A percentile compares a stretch with the other conserved stretches of the same genome.
Conservation (phyloP, 2,329 filamentous ascomycete species). For the Colletotrichum filicis region DNA sequence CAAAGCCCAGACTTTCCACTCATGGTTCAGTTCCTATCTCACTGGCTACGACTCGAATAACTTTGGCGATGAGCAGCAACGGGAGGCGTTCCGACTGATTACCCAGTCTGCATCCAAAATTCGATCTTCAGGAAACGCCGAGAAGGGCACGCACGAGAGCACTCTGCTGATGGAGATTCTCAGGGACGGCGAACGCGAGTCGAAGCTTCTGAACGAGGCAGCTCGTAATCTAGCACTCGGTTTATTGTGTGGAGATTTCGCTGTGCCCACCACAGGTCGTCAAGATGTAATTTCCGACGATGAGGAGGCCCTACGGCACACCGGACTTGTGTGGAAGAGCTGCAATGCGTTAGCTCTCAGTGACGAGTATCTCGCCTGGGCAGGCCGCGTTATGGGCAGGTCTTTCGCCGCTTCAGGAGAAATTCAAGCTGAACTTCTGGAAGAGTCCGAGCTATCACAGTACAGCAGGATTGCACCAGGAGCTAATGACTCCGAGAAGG, state of each 20-base stretch:
- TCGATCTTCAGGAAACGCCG: slow-evolving; percentile 74
- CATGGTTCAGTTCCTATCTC: slow-evolving; percentile 81
- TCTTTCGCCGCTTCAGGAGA: slow-evolving; percentile 83
- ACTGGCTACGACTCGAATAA: slow-evolving; percentile 66
- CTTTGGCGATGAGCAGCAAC: slow-evolving; percentile 60
- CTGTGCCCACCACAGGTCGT: slow-evolving; percentile 64
- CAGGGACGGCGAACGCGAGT: slow-evolving; percentile 72
- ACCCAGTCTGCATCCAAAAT: slow-evolving; percentile 76
- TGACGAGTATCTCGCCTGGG: slow-evolving; percentile 83
- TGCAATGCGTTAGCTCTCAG: slow-evolving; percentile 73
- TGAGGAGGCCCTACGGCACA: slow-evolving; percentile 68
- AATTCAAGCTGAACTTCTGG: slow-evolving; percentile 68
- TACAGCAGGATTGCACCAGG: slow-evolving; percentile 60
- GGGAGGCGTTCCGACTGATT: slow-evolving; percentile 72
- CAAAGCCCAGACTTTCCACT: slow-evolving; percentile 80
- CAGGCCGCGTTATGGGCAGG: slow-evolving; percentile 83
- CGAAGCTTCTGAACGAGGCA: slow-evolving; percentile 75
- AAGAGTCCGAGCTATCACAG: slow-evolving; percentile 66
- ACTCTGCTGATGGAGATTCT: slow-evolving; percentile 83
- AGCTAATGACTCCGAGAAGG: slow-evolving; percentile 69
- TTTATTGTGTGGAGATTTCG: slow-evolving; percentile 81
- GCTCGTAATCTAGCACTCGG: slow-evolving; percentile 77
- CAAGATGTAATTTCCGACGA: slow-evolving; percentile 77
- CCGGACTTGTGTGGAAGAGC: slow-evolving; percentile 80
- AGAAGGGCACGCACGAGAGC: slow-evolving; percentile 79